These are phyloP conservation scores for Pisolithus microcarpus DNA, from an alignment of 768 basidiomycete genomes.

Conservation along the genomic window DNA sequence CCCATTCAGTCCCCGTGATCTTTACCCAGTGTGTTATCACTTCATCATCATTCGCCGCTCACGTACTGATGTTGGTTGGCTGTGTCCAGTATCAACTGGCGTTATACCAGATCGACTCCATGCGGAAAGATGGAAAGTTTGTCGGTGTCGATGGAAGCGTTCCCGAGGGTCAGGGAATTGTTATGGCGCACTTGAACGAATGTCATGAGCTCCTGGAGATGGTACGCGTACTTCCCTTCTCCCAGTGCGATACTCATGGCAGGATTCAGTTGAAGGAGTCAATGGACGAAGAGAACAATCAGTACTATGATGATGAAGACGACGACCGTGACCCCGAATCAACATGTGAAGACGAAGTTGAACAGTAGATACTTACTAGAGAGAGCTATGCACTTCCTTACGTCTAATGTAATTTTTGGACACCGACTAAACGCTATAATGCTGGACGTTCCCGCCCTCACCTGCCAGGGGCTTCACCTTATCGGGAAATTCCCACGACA, in stretches of 20 bases:
- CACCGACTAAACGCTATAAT: not conserved
- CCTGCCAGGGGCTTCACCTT: too few relatives aligned
- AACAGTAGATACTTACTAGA: not conserved
- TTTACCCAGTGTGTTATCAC: constrained; percentile 71
- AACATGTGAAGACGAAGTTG: constrained; percentile 1
- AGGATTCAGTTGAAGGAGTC: constrained; percentile 62
- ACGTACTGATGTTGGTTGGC: constrained; percentile 3
- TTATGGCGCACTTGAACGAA: constrained; percentile 93
- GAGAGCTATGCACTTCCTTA: not conserved
- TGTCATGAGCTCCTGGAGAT: constrained; percentile 95
- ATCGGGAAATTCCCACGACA: too few relatives aligned
- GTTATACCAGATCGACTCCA: constrained; percentile 88
- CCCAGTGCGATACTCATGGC: not conserved
- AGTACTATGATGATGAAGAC: constrained; percentile 41
- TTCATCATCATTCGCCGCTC: constrained; percentile 1
- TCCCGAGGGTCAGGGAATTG: constrained; percentile 93
- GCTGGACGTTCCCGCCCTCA: too few relatives aligned
- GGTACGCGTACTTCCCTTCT: constrained; percentile 39
- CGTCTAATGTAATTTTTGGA: constrained; percentile 1
- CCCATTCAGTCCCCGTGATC: constrained; percentile 83
- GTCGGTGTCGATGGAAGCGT: constrained; percentile 80
- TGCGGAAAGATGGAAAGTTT: constrained; percentile 92
- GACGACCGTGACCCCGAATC: constrained; percentile 17
- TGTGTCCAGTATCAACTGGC: constrained; percentile 78
- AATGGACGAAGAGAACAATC: constrained; percentile 66